A percentile compares a stretch with the other conserved stretches of the same genome.
phyloP scores from a whole-genome alignment of 2,329 filamentous ascomycete genomes.

The Ceratocystis diversiconidia region DNA sequence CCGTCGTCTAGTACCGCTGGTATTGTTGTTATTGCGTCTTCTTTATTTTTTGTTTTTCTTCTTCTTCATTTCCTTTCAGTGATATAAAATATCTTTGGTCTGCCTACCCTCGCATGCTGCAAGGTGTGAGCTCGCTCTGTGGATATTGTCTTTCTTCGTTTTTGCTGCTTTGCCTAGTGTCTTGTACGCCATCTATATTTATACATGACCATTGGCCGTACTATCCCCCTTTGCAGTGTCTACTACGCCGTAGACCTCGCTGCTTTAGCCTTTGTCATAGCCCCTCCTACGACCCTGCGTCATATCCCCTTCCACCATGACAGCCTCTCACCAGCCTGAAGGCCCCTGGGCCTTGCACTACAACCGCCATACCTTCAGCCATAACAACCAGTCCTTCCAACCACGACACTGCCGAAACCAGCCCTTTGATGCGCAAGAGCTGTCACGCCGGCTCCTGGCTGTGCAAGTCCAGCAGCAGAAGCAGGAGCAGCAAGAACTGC shows the following conservation, averaged over 20 bases:
- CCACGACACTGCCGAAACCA: conserved; percentile 19
- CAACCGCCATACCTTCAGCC: conserved; percentile 13
- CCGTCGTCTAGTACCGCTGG: not conserved
- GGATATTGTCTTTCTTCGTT: not conserved
- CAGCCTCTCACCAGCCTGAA: conserved; percentile 7
- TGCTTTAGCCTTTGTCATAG: not conserved
- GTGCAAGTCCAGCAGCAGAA: conserved; percentile 37
- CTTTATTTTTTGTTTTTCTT: not conserved
- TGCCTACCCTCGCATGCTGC: not conserved
- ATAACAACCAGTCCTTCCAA: conserved; percentile 20
- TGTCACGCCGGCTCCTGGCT: conserved; percentile 37
- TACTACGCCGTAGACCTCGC: no score
- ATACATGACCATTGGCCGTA: no score
- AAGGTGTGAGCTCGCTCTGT: not conserved
- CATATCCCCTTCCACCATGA: conserved; percentile 4
- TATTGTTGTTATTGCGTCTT: not conserved
- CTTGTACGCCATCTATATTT: no score
- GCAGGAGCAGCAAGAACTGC: not conserved
- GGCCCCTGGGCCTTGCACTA: not conserved
- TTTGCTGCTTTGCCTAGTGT: not conserved
- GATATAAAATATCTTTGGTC: not conserved
- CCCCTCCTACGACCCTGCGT: not conserved
- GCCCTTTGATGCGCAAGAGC: conserved; percentile 40
- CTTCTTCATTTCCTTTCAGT: not conserved
- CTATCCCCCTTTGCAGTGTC: no score